Base-by-base conservation (phyloP, 441 rosid species). In the Syzygium malaccense region DNA sequence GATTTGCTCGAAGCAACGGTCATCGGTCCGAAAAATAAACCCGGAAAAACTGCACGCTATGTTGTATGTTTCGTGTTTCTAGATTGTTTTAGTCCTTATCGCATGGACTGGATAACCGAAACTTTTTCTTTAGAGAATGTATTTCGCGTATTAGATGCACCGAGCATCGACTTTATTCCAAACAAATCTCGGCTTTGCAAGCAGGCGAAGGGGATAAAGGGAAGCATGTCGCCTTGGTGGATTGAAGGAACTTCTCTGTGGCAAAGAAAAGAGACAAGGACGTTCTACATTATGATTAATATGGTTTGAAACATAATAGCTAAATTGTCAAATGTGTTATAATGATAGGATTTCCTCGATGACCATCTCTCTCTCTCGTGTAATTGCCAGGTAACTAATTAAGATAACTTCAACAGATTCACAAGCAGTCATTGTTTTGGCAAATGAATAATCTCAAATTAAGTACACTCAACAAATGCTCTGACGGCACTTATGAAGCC, bases 401-500 rank as follows among this genome's bases (percentile, higher is more conserved):
- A 66, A 33, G 79, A 26, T 32, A 32, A 4, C 33, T 66, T 37
- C 33, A 33, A 7, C 0, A 12, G 79, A 9, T 33, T 23, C 10
- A 19, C 20, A 14, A 68, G 79, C 0, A 68, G 37, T 33, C 11
- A 2, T 26, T 33, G 8, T 41, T 68, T 19, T 1, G 26, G 0
- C 25, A 33, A 68, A 8, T 33, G 28, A 10, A 68, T 37, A 10
- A 10, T 68, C 45, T 68, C 26, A 19, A 37, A 68, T 33, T 33
- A 33, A 19, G 26, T 1, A 3, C 0, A 10, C 26, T 8, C 14
- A 68, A 33, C 1, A 68, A 37, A 10, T 20, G 14, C 0, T 10
- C 4, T 19, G 6, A 33, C 25, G 26, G 9, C 11, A 4, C 60
- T 56, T 3, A 8, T 56, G 28, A 20, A 56, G 1, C 5, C 26